Evolutionary conservation across 495 filamentous ascomycete genomes (phyloP), one percentile per base, ranked within the genome.

Genomic region (Ramalina peruviana): DNA sequence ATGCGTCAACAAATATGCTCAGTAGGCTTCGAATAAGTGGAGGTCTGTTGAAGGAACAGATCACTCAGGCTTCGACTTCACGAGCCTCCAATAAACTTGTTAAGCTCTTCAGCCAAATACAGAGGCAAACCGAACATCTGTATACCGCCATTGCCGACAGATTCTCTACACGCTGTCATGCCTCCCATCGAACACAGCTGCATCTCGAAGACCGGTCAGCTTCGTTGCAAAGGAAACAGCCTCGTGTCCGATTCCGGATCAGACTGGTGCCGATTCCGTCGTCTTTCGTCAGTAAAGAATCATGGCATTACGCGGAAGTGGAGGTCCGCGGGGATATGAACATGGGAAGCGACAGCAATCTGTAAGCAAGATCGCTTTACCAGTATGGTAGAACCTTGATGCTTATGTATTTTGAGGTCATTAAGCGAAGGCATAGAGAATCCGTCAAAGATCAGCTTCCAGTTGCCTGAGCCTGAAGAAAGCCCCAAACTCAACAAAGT

Each of bases 181-280:
- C 15, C 16, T 36, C 27, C 21, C 50, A 52, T 40, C 40, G 36
- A 10, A 26, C 50, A 15, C 44, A 40, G 21, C 20, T 47, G 1
- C 30, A 47, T 26, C 19, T 52, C 2, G 43, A 52, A 27, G 43
- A 26, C 20, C 50, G 36, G 17, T 52, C 43, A 12, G 50, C 30
- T 7, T 5, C 3, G 1, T 40, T 47, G 10, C 33, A 39, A 19
- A 52, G 36, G 23, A 40, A 7, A 23, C 19, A 21, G 26, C n/a
- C 19, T 6, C 20, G 36, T 19, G 30, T 47, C 13, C 6, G n/a
- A 11, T 52, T 52, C 25, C 33, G 23, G 1, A 26, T 47, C 19
- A 36, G n/a, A 19, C 20, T 52, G 3, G 9, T 48, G 3, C 21
- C 50, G 7, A 12, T n/a, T 20, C 11, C 21, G 20, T 3, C 6